Evolutionary conservation across 352 stramenopile species (phyloP), one percentile per base, ranked within the genome.

Genomic region (Phytophthora colocasiae): DNA sequence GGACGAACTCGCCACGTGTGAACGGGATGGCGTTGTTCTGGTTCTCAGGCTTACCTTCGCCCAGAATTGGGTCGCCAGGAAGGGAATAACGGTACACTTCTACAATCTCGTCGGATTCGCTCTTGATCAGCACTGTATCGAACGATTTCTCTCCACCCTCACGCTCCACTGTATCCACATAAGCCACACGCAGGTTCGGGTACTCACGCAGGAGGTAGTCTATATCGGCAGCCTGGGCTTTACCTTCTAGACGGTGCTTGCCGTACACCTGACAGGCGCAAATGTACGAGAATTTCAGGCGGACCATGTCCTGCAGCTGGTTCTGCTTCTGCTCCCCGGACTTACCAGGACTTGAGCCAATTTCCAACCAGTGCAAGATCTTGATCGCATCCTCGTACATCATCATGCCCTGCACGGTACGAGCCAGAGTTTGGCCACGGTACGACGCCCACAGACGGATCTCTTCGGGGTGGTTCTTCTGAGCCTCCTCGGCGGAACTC

Each of bases 331-430:
- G 83, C 44, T 93, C 86, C 0, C 78, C 83, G 1, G 64, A 73
- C 55, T 89, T 89, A 52, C 81, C 80, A 6, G 80, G 70, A 17
- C 69, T 89, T 10, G 85, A 92, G 12, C 86, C 86, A 53, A 95
- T 92, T 54, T 95, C 86, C 46, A 95, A 60, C 86, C 86, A 95
- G 64, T 95, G 86, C 29, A 95, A 38, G 49, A 95, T 92, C 73
- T 93, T 95, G 61, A 95, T 93, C 19, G 85, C 85, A 53, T 93
- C 85, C 62, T 93, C 85, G 48, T 95, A 95, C 71, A 93, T 83
- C 85, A 93, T 93, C 85, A 95, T 93, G 14, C 87, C 87, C 46
- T 92, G 85, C 27, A 93, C 85, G 1, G 87, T 93, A 59, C 87
- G 83, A 12, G 83, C 78, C 19, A 95, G 69, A 29, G 87, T 95